Evolutionary conservation across 768 basidiomycete species (phyloP).

Genomic region (Paxillus ammoniavirescens): DNA sequence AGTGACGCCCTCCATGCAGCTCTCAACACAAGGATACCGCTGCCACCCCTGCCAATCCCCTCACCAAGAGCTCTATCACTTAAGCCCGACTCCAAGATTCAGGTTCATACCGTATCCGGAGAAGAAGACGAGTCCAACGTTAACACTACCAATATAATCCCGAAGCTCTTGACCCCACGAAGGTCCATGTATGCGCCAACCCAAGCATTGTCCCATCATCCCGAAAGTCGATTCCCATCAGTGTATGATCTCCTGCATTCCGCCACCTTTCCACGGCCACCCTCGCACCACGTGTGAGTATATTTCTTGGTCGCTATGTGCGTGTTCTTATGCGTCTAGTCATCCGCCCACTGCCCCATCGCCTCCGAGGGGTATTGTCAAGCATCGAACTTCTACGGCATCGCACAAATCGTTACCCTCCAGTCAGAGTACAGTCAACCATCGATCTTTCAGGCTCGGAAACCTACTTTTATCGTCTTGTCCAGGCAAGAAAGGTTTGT

Average conservation of each 20-base stretch:
- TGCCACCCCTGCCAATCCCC: conserved; percentile 16
- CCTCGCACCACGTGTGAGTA: conserved; percentile 15
- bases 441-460: conserved; percentile 50
- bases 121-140: not conserved
- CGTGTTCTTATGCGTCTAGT: conserved; percentile 8
- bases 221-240: conserved; percentile 9
- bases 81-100: conserved; percentile 18
- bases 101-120: not conserved
- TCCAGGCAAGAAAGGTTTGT: conserved; percentile 87
- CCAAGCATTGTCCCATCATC: conserved; percentile 1
- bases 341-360: conserved; percentile 19
- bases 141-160: not conserved
- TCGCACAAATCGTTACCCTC: not conserved
- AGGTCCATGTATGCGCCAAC: not conserved
- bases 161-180: not conserved
- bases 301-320: not conserved
- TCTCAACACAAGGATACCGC: conserved; percentile 15
- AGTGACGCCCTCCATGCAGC: conserved; percentile 23
- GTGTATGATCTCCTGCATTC: conserved; percentile 5
- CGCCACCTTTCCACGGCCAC: conserved; percentile 13
- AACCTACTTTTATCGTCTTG: conserved; percentile 89
- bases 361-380: conserved; percentile 14
- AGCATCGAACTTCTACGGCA: conserved; percentile 7
- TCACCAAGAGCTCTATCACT: conserved; percentile 19
- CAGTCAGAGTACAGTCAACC: conserved; percentile 6